Base-by-base conservation (phyloP, 2,329 filamentous ascomycete species). In the Fusarium sp. region DNA sequence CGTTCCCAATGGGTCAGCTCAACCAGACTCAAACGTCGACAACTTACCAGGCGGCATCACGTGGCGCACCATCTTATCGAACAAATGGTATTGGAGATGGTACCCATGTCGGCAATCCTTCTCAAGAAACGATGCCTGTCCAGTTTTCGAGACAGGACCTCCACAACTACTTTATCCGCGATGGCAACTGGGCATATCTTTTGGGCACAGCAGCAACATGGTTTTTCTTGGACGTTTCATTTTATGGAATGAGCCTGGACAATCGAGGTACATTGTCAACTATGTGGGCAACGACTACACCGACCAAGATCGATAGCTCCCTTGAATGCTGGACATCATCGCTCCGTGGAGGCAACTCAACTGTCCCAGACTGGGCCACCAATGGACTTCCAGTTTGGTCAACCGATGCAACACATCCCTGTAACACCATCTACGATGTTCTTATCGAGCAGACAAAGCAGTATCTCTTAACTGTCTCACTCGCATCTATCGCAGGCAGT, bases 151-250 rank as follows among this genome's bases (percentile, higher is more conserved):
- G 74, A 34, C 74, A 82, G 44, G 84, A 87, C 59, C 72, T 87
- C n/a, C 77, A 82, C 70, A 82, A 82, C 67, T 87, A 84, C 75
- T 85, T 87, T 57, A 81, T 87, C 79, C 75, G 75, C 30, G 79
- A 79, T 61, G 72, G 78, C 22, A 77, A 79, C 73, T 78, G 76
- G 79, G 69, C 73, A 30, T 79, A 81, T 56, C 71, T 83, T 11
- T 64, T 80, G 13, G 78, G 77, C 30, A 85, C 85, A 4, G 82
- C 83, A 0, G 74, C 83, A 34, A 79, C 82, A 47, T 88, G 86
- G 86, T 80, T 86, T 18, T 78, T 87, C 2, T 77, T 88, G n/a
- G 86, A 88, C 51, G 80, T 87, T 57, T 84, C 83, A 3, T 87
- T 87, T 61, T 88, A 87, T 65, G 85, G 85, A 10, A 82, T 86